A percentile compares a stretch with the other conserved stretches of the same genome.
Evolutionary conservation across 257 asterid genomes (phyloP).

Genomic region (Fraxinus cuspidata): DNA sequence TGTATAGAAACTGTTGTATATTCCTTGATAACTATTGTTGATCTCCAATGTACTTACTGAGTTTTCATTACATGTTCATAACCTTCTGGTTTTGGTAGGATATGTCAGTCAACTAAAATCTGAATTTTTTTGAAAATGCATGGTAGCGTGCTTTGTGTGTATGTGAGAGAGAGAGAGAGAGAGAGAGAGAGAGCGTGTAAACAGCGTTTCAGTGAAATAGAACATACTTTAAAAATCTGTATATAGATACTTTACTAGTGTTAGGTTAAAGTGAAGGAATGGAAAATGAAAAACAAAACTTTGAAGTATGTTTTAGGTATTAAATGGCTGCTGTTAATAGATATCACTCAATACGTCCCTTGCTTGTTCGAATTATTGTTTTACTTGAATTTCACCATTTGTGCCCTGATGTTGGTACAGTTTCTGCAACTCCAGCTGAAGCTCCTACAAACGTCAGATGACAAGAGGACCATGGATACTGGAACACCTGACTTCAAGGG

Average conservation of each 20-base stretch:
- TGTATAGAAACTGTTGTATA: neutral
- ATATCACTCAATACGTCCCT: neutral
- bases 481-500: conserved; percentile 51
- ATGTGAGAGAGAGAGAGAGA: neutral
- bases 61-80: neutral
- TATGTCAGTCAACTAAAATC: neutral
- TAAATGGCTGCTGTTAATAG: neutral
- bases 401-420: conserved; percentile 34
- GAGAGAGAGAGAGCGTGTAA: neutral
- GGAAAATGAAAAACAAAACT: neutral
- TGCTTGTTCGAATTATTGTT: neutral
- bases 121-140: neutral
- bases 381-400: neutral
- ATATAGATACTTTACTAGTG: neutral
- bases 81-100: neutral
- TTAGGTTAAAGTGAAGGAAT: neutral
- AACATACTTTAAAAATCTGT: no score
- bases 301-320: neutral
- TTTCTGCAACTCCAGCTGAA: conserved; percentile 60
- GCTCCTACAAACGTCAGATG: conserved; percentile 39
- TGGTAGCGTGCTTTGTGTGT: neutral
- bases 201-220: neutral
- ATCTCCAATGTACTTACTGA: no score
- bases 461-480: conserved; percentile 33
- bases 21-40: neutral